Base-by-base conservation (phyloP, 73 alveolate species). In the Durusdinium trenchii region DNA sequence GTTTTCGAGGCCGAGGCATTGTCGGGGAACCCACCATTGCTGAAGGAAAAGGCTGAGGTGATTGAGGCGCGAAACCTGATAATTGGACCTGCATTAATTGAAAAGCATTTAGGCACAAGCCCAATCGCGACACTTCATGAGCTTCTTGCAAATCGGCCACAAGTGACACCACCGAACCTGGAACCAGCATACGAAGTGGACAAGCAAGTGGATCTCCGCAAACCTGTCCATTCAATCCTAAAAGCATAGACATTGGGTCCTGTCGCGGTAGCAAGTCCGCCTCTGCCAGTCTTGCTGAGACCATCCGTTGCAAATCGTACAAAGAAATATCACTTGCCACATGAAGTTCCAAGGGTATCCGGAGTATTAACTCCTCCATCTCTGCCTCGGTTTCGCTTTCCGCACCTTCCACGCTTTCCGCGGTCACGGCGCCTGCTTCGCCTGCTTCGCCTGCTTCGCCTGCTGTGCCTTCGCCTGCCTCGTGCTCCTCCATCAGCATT, bases 181-280 rank as follows among this genome's bases (percentile, higher is more conserved):
- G 92, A 28, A 82, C 92, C 92, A 82, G 92, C 92, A 82, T 82
- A 48, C 92, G 92, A 32, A 82, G 69, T 32, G 92, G 92, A 46
- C 69, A 48, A 46, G 92, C 92, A 28, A 48, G 35, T 28, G 67
- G 71, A 46, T 82, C 92, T 48, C 50, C 92, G 92, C 92, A 82
- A 48, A 46, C 67, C 71, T 82, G 92, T n/a, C 92, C 92, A n/a
- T 82, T 82, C 92, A 82, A 48, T 48, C 92, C 92, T 48, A 82
- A 48, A 14, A 82, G 35, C 89, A 78, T 78, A 6, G 89, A 78
- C 89, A 78, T 45, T 3, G 62, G 64, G 30, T 78, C 89, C 61
- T 78, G 89, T 48, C 92, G 67, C 32, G 92, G 92, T 40, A 23
- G 30, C 47, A 82, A 82, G 4, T 46, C 48, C n/a, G 92, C 92